Evolutionary conservation across 495 filamentous ascomycete species (phyloP).

Genomic region (Penicillium daleae): DNA sequence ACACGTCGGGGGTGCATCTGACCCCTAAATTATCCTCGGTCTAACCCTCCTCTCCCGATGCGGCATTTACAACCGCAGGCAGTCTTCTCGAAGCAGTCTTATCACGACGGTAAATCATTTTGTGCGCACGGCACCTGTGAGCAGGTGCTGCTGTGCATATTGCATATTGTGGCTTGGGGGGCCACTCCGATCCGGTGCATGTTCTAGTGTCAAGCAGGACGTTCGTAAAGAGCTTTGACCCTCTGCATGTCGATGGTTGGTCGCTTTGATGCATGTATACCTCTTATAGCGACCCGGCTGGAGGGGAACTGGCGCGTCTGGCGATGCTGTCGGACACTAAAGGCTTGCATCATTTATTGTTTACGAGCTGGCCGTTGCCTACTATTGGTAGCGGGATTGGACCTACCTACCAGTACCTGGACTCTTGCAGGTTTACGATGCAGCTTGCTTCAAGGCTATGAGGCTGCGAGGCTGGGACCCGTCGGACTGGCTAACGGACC

Average conservation of each 20-base stretch:
- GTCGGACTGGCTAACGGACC: constrained; percentile 19
- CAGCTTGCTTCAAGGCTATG: not conserved
- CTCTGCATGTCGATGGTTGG: constrained; percentile 10
- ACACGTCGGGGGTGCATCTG: constrained; percentile 20
- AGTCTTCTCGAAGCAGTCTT: constrained; percentile 10
- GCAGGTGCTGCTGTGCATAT: constrained; percentile 19
- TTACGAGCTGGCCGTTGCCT: too few relatives aligned
- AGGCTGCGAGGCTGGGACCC: constrained; percentile 8
- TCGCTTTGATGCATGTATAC: constrained; percentile 22
- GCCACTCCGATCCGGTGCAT: constrained; percentile 18
- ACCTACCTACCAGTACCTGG: not conserved
- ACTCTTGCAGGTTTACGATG: not conserved
- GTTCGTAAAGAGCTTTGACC: constrained; percentile 28
- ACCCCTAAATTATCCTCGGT: constrained; percentile 1
- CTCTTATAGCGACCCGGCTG: constrained; percentile 17
- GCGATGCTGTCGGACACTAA: constrained; percentile 23
- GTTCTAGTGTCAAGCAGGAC: constrained; percentile 17
- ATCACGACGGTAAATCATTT: constrained; percentile 1
- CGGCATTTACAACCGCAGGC: not conserved
- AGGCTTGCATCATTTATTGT: constrained; percentile 27
- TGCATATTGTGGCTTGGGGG: constrained; percentile 31
- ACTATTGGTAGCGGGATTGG: not conserved
- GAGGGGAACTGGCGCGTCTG: constrained; percentile 7
- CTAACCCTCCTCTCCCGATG: not conserved
- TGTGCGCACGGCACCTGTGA: constrained; percentile 11